Percentiles rank a stretch among this genome's conserved stretches.
These are phyloP conservation scores for Fusarium graminum DNA, from an alignment of 2,329 filamentous ascomycete genomes.

Conservation along the genomic window DNA sequence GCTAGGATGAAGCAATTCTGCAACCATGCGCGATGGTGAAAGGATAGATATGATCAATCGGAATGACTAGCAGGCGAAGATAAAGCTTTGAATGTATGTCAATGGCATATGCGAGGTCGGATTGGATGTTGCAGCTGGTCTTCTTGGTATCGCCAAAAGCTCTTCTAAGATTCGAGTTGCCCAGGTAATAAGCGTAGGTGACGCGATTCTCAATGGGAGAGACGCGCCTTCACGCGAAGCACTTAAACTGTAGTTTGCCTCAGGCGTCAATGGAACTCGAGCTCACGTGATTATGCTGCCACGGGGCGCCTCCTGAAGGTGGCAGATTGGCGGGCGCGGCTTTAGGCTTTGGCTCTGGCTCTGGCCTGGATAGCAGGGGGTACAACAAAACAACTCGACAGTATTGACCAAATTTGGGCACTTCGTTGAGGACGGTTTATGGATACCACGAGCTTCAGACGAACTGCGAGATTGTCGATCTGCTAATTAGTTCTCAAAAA, in stretches of 20 bases:
- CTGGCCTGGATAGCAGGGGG: conserved; percentile 37
- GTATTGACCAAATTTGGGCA: conserved; percentile 41
- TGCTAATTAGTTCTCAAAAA: conserved; percentile 25
- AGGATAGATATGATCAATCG: conserved; percentile 8
- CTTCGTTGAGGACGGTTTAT: conserved; percentile 27
- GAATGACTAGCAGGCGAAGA: conserved; percentile 2
- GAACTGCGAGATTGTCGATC: conserved; percentile 9
- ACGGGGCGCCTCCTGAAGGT: conserved; percentile 47
- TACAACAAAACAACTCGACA: conserved; percentile 40
- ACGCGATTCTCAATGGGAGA: conserved; percentile 53
- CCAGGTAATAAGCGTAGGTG: conserved; percentile 52
- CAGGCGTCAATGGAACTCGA: conserved; percentile 44
- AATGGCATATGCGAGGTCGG: conserved; percentile 21
- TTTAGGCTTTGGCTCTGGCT: conserved; percentile 17
- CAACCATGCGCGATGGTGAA: conserved; percentile 35
- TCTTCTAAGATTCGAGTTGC: conserved; percentile 47
- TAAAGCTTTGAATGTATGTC: conserved; percentile 13
- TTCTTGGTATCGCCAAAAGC: conserved; percentile 34
- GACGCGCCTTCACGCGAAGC: conserved; percentile 57
- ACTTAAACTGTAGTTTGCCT: conserved; percentile 56
- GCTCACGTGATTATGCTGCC: conserved; percentile 52
- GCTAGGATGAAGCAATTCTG: conserved; percentile 41
- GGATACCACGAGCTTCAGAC: conserved; percentile 42
- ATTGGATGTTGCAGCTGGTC: conserved; percentile 27
- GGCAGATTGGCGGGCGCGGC: conserved; percentile 46